These are phyloP conservation scores for Alternaria sp. DNA, from an alignment of 2,329 filamentous ascomycete genomes.

Conservation along the genomic window DNA sequence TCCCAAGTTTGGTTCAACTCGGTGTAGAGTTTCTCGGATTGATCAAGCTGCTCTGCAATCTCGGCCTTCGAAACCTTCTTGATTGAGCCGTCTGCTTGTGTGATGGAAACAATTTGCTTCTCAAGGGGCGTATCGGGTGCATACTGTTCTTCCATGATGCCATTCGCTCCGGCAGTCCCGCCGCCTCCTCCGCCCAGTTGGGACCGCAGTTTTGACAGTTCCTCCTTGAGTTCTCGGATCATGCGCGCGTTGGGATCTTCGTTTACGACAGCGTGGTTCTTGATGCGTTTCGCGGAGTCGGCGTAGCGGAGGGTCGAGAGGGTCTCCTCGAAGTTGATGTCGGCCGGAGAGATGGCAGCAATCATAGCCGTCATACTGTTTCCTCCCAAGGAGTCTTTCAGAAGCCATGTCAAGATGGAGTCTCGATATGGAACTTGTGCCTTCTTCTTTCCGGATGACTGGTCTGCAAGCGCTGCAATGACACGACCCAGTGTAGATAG, in stretches of 20 bases:
- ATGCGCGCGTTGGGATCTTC: conserved; percentile 98
- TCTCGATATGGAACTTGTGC: conserved; percentile 94
- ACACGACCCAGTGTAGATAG: conserved; percentile 96
- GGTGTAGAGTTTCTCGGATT: conserved; percentile 94
- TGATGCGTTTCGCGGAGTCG: conserved; percentile 97
- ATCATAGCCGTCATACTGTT: conserved; percentile 99
- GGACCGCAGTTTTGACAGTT: conserved; percentile 82
- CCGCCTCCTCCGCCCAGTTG: conserved; percentile 70
- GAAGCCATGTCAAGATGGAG: conserved; percentile 91
- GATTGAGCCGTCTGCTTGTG: conserved; percentile 79
- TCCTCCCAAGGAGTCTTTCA: conserved; percentile 96
- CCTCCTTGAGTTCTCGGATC: conserved; percentile 97
- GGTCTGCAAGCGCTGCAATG: conserved; percentile 91
- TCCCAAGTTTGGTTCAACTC: conserved; percentile 99
- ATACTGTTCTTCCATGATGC: conserved; percentile 76
- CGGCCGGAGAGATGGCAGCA: conserved; percentile 95
- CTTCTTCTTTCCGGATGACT: conserved; percentile 81
- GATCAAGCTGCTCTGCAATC: conserved; percentile 93
- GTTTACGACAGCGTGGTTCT: conserved; percentile 99
- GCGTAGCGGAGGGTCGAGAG: conserved; percentile 94
- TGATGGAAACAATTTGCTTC: conserved; percentile 95
- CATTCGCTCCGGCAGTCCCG: conserved; percentile 42
- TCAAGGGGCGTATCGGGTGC: conserved; percentile 91
- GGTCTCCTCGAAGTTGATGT: conserved; percentile 99
- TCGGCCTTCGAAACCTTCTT: conserved; percentile 99